Percentiles rank a stretch among this genome's conserved stretches.
Conservation (phyloP, 2,329 filamentous ascomycete genomes). For the Fusarium sp. region DNA sequence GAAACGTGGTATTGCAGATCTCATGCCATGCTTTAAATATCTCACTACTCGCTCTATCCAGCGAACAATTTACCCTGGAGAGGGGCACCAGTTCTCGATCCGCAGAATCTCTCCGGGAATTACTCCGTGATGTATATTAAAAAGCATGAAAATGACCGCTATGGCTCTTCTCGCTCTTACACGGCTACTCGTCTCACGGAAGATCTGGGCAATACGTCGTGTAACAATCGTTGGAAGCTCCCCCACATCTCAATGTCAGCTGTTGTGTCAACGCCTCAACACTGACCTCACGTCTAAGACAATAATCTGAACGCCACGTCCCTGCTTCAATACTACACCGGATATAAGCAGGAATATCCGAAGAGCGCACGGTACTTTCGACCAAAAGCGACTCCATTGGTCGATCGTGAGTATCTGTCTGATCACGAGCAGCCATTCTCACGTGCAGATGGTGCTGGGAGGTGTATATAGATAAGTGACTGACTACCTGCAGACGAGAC, state of each 20-base stretch:
- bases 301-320: background rate
- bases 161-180: background rate
- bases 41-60: background rate
- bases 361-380: background rate
- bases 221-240: slow-evolving; percentile 1
- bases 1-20: slow-evolving; percentile 9
- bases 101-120: slow-evolving; percentile 48
- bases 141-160: slow-evolving; percentile 28
- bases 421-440: slow-evolving; percentile 21
- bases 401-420: slow-evolving; percentile 23
- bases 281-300: slow-evolving; percentile 1
- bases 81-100: slow-evolving; percentile 36
- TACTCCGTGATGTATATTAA: slow-evolving; percentile 47
- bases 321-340: background rate
- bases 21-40: slow-evolving; percentile 15
- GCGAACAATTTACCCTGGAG: slow-evolving; percentile 40
- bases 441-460: slow-evolving; percentile 16
- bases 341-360: background rate
- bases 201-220: slow-evolving; percentile 5
- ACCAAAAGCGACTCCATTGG: slow-evolving; percentile 12
- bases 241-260: slow-evolving; percentile 22
- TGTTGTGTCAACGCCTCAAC: slow-evolving; percentile 16
- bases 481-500: slow-evolving; percentile 9
- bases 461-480: slow-evolving; percentile 17
- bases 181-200: background rate